Percentiles rank a stretch among this genome's conserved stretches.
phyloP scores from a whole-genome alignment of 75 land plant species.

The Picea glauca region DNA sequence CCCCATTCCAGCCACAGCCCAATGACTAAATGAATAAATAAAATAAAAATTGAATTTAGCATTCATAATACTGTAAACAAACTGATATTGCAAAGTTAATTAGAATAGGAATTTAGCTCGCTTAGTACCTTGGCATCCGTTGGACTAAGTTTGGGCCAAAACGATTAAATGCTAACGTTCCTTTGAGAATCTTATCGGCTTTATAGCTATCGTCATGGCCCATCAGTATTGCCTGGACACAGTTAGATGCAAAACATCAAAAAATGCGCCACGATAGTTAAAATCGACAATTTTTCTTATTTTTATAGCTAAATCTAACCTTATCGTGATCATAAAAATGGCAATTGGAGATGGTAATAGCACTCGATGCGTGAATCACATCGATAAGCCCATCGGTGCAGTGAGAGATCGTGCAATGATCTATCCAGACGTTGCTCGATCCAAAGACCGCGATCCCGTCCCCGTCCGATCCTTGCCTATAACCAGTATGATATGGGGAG shows the following conservation, averaged over 20 bases:
- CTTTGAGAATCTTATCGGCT: conserved; percentile 28
- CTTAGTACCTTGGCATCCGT: conserved; percentile 67
- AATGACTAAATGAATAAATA: too few species aligned
- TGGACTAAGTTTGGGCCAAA: conserved; percentile 54
- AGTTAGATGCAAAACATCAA: too few species aligned
- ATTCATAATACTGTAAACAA: too few species aligned
- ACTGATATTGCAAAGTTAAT: too few species aligned
- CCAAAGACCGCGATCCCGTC: conserved; percentile 32
- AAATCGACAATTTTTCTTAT: too few species aligned
- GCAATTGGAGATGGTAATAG: conserved; percentile 28
- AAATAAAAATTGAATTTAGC: too few species aligned
- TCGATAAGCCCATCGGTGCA: conserved; percentile 33
- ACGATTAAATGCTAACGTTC: conserved; percentile 53
- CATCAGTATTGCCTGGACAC: conserved; percentile 38
- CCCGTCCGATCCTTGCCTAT: conserved; percentile 26
- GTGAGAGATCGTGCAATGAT: conserved; percentile 28
- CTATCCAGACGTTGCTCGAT: conserved; percentile 32
- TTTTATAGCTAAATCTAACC: conserved; percentile 15
- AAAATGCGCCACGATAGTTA: too few species aligned
- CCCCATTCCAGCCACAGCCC: too few species aligned
- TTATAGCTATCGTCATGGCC: conserved; percentile 22
- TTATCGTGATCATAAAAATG: conserved; percentile 33
- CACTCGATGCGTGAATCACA: conserved; percentile 23
- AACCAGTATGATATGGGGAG: conserved; percentile 12
- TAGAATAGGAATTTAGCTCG: too few species aligned